Base-by-base conservation (phyloP, 768 basidiomycete species). In the Lyophyllum atratum region DNA sequence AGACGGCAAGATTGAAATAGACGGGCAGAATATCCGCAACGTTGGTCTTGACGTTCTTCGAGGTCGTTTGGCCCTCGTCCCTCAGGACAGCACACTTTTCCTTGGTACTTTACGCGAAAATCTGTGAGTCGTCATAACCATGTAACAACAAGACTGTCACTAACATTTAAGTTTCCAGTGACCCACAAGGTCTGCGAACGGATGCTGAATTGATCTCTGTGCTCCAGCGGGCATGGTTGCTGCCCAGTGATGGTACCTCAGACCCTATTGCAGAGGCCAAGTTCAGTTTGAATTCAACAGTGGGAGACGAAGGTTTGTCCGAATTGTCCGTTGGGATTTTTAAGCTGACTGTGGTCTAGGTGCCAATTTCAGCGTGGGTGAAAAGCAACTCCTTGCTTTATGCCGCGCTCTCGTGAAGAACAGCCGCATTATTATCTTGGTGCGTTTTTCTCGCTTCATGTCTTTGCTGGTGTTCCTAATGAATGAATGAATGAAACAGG, bases 131-230 rank as follows among this genome's bases (percentile, higher is more conserved):
- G n/a, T n/a, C n/a, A n/a, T 12, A 24, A 4, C n/a, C n/a, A n/a
- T n/a, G n/a, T n/a, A n/a, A n/a, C n/a, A n/a, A n/a, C n/a, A n/a
- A n/a, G n/a, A n/a, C n/a, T n/a, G n/a, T n/a, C n/a, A n/a, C n/a
- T n/a, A n/a, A n/a, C n/a, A n/a, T n/a, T n/a, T n/a, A n/a, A n/a
- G n/a, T n/a, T n/a, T n/a, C n/a, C 15, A 65, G 64, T 1, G 64
- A 65, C 42, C 64, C 64, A 1, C 76, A 81, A 60, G 69, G 69
- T 10, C 62, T 76, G 1, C 74, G 76, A 14, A 84, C 83, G 0
- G 87, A 90, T 65, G 82, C 82, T 0, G 84, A 86, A 61, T 68
- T 89, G 12, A 81, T 90, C 42, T 80, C 82, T 0, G 80, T 82
- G 15, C 77, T 91, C 3, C 82, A 82, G 53, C 72, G 84, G 37